Evolutionary conservation across 441 rosid genomes (phyloP).

Genomic region (Syzygium malaccense): DNA sequence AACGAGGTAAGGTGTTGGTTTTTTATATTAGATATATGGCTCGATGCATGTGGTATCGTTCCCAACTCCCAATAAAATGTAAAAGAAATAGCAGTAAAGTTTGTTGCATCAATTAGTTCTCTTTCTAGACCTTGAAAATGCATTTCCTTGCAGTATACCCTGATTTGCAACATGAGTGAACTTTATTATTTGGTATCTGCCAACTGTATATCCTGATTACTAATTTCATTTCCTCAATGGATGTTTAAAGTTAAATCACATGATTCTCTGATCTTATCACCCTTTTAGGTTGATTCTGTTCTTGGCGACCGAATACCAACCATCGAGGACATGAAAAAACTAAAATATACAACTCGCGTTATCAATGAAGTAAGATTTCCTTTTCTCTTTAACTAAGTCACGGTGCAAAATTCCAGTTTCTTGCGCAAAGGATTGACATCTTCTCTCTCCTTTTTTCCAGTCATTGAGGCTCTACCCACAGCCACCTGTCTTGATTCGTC

Average conservation of each 20-base stretch:
- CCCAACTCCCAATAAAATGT: neutral
- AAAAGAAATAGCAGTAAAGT: neutral
- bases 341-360: constrained; percentile 88
- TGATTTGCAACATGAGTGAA: neutral
- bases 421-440: neutral
- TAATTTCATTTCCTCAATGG: neutral
- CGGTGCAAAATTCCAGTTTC: neutral
- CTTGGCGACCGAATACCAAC: constrained; percentile 87
- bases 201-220: neutral
- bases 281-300: constrained; percentile 75
- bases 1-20: constrained; percentile 51
- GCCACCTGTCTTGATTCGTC: constrained; percentile 96
- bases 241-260: neutral
- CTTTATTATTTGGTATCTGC: neutral
- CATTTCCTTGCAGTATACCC: neutral
- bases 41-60: neutral
- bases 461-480: constrained; percentile 96
- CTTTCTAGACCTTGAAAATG: neutral
- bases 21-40: neutral
- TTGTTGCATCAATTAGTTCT: neutral
- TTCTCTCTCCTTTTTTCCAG: constrained; percentile 30
- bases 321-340: constrained; percentile 80
- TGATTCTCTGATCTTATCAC: neutral
- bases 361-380: constrained; percentile 71
- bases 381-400: neutral